Base-by-base conservation (phyloP, 805 yeast genomes). In the Candida sakaeoensis region DNA sequence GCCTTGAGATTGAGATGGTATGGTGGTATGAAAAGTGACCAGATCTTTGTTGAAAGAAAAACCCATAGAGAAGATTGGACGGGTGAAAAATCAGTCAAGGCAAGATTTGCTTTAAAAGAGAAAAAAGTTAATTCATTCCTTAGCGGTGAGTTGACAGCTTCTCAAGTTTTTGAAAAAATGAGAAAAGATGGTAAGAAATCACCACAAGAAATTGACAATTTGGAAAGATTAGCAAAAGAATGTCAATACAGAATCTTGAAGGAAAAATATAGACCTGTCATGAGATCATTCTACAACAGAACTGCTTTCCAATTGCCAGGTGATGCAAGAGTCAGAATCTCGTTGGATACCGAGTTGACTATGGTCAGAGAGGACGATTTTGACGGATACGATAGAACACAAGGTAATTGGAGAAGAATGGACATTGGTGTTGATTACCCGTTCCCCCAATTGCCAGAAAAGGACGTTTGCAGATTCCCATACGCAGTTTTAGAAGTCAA, bases 61-160 rank as follows among this genome's bases (percentile, higher is more conserved):
- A 93, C 99, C 5, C 99, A 93, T 60, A 79, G 99, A 63, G 99
- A 93, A 64, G 99, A 93, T 70, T 91, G 99, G 99, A 93, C 99
- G 2, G 99, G 99, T 52, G 99, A 93, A 63, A 91, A 91, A 65
- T 87, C 96, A n/a, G 99, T 93, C 49, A 93, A 93, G 66, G 98
- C 98, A 4, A 78, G 99, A 61, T 93, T 93, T 65, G 82, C 91
- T 15, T 67, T 93, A 50, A 93, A 90, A 61, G 99, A 93, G 61
- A 87, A 84, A 60, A 77, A 88, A 56, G 89, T 91, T 37, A 93
- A 93, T 58, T 79, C 80, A 37, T 93, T 88, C 60, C 61, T 91
- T 67, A 65, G 68, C 25, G 99, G 99, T 50, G 79, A 78, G 37
- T 89, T 76, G 58, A 86, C 97, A 16, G 95, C 90, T 8, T 75